Evolutionary conservation across 805 yeast species (phyloP).

Genomic region (Candida adriatica): DNA sequence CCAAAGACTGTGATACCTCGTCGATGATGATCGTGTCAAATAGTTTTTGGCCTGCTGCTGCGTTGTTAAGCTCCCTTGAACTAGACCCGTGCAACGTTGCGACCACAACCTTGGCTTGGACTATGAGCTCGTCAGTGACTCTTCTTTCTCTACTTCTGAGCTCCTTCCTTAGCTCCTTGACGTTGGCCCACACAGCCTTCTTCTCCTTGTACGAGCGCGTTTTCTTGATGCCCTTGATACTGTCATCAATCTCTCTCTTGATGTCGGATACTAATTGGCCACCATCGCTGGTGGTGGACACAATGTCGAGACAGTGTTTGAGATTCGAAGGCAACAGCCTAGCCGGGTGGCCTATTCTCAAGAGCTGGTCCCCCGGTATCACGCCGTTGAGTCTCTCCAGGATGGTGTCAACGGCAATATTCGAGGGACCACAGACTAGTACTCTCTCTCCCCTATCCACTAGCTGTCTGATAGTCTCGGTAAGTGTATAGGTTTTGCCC

Average conservation of each 20-base stretch:
- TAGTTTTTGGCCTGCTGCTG: constrained; percentile 35
- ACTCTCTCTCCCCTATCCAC: constrained; percentile 54
- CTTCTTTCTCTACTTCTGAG: constrained; percentile 58
- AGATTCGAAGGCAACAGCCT: constrained; percentile 57
- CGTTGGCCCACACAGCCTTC: constrained; percentile 57
- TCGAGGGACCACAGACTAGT: constrained; percentile 90
- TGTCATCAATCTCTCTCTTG: constrained; percentile 58
- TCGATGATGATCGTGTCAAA: constrained; percentile 86
- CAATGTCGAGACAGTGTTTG: constrained; percentile 69
- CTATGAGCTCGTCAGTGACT: constrained; percentile 50
- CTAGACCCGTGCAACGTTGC: constrained; percentile 89
- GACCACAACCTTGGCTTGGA: constrained; percentile 60
- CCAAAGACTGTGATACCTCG: constrained; percentile 91
- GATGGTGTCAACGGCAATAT: constrained; percentile 86
- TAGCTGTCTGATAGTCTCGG: constrained; percentile 75
- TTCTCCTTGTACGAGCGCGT: constrained; percentile 59
- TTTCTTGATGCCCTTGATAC: constrained; percentile 51
- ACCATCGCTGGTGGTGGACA: constrained; percentile 51
- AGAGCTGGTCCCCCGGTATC: constrained; percentile 33
- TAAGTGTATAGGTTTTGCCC: constrained; percentile 75
- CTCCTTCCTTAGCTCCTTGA: constrained; percentile 66
- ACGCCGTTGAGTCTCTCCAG: constrained; percentile 53
- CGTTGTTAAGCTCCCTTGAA: constrained; percentile 54
- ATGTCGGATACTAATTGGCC: constrained; percentile 63
- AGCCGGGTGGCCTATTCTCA: constrained; percentile 93